Percentiles rank a stretch among this genome's conserved stretches.
Conservation (phyloP, 2,329 filamentous ascomycete genomes). For the Nigrograna mackinnonii region DNA sequence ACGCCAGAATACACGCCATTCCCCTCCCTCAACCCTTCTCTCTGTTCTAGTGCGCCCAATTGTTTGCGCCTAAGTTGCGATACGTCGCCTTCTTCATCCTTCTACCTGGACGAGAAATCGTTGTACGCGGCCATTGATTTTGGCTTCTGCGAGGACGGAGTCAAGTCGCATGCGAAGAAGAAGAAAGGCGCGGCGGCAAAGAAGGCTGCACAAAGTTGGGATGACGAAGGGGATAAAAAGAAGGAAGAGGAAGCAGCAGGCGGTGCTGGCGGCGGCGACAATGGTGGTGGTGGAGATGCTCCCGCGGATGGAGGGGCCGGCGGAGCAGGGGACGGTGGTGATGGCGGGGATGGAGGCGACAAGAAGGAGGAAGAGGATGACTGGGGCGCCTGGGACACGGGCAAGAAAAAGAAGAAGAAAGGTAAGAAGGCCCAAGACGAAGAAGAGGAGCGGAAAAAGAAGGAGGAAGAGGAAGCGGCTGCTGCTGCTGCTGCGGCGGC, state of each 20-base stretch:
- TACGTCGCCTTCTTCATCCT: conserved; percentile 29
- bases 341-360: conserved; percentile 33
- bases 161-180: conserved; percentile 58
- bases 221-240: conserved; percentile 52
- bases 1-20: conserved; percentile 31
- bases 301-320: conserved; percentile 39
- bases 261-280: conserved; percentile 32
- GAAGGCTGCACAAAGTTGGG: conserved; percentile 30
- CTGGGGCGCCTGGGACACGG: conserved; percentile 24
- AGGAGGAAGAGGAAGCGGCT: conserved; percentile 40
- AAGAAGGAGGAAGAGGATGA: conserved; percentile 30
- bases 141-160: conserved; percentile 55
- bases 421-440: conserved; percentile 41
- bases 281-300: conserved; percentile 34
- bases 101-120: conserved; percentile 35
- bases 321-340: conserved; percentile 37
- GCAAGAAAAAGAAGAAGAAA: conserved; percentile 33
- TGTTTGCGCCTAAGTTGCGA: conserved; percentile 31
- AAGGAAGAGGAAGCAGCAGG: conserved; percentile 43
- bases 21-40: conserved; percentile 34
- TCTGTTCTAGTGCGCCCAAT: conserved; percentile 31
- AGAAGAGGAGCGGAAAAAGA: conserved; percentile 39
- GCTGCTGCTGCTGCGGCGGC: too few species aligned
- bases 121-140: conserved; percentile 59
- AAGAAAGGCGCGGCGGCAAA: conserved; percentile 48